These are phyloP conservation scores for Linderniella brevidens DNA, from an alignment of 257 asterid species.

Conservation along the genomic window DNA sequence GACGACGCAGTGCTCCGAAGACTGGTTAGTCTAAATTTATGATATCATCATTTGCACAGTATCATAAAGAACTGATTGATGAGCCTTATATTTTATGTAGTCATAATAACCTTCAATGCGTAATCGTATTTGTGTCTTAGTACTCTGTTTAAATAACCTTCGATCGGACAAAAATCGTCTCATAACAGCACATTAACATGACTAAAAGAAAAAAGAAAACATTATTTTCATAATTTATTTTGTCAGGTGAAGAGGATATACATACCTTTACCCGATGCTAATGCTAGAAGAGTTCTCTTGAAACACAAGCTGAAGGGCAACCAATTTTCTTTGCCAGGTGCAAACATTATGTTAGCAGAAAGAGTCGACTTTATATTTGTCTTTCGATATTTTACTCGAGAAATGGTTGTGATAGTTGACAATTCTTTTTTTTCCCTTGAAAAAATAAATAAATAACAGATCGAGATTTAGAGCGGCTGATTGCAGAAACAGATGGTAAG, in stretches of 20 bases:
- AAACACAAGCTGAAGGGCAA: conserved; percentile 82
- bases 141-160: too few species aligned
- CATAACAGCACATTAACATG: too few species aligned
- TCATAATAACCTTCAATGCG: too few species aligned
- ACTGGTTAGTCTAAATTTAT: conserved; percentile 56
- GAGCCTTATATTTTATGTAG: neutral
- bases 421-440: conserved; percentile 10
- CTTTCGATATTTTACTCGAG: too few species aligned
- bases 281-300: conserved; percentile 66
- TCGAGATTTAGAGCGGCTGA: conserved; percentile 69
- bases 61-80: conserved; percentile 11
- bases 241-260: conserved; percentile 88
- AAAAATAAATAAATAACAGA: conserved; percentile 31
- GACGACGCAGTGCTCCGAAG: conserved; percentile 99
- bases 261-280: conserved; percentile 87
- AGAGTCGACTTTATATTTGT: neutral
- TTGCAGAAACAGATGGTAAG: conserved; percentile 73
- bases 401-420: conserved; percentile 1
- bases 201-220: too few species aligned
- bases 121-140: too few species aligned
- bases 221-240: too few species aligned
- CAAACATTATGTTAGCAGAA: conserved; percentile 13
- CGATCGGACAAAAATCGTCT: too few species aligned
- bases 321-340: conserved; percentile 82
- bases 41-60: conserved; percentile 7